phyloP scores from a whole-genome alignment of 1,284 basidiomycete species.

The Pulveroboletus sp. region DNA sequence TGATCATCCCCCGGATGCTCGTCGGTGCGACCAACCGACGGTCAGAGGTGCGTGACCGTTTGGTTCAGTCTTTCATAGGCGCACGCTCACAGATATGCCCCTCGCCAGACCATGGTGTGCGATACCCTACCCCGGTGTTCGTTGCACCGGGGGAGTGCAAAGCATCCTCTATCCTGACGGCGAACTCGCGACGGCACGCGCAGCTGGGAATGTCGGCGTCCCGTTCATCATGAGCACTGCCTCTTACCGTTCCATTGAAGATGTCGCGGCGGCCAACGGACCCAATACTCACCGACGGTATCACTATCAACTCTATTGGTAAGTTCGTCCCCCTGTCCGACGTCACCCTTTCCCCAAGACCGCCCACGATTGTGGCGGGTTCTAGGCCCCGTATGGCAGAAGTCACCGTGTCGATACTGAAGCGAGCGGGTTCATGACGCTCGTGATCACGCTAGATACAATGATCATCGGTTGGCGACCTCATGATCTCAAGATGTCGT shows the following conservation, averaged over 20 bases:
- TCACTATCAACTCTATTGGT: slow-evolving; percentile 69
- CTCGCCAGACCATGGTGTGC: slow-evolving; percentile 44
- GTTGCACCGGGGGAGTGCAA: slow-evolving; percentile 56
- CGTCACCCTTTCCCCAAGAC: neutral
- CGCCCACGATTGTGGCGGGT: neutral
- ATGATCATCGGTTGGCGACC: too few species aligned
- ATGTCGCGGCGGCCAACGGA: slow-evolving; percentile 48
- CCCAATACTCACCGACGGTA: slow-evolving; percentile 42
- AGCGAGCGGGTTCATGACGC: too few species aligned
- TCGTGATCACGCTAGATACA: too few species aligned
- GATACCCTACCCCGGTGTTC: slow-evolving; percentile 45
- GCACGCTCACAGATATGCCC: neutral
- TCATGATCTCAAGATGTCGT: too few species aligned
- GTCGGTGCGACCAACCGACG: slow-evolving; percentile 48
- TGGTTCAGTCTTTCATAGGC: too few species aligned
- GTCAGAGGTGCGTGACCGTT: slow-evolving; percentile 37
- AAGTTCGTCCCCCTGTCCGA: neutral
- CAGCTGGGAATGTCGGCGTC: slow-evolving; percentile 48
- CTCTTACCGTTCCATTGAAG: slow-evolving; percentile 51
- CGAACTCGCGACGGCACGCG: slow-evolving; percentile 51
- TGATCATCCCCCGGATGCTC: slow-evolving; percentile 58
- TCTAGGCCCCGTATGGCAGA: slow-evolving; percentile 46
- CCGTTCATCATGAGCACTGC: slow-evolving; percentile 59
- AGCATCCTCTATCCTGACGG: slow-evolving; percentile 53
- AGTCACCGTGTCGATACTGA: slow-evolving; percentile 45